Percentiles rank a stretch among this genome's conserved stretches.
These are phyloP conservation scores for Spinacia oleracea DNA, from an alignment of 179 eudicot species.

Conservation along the genomic window DNA sequence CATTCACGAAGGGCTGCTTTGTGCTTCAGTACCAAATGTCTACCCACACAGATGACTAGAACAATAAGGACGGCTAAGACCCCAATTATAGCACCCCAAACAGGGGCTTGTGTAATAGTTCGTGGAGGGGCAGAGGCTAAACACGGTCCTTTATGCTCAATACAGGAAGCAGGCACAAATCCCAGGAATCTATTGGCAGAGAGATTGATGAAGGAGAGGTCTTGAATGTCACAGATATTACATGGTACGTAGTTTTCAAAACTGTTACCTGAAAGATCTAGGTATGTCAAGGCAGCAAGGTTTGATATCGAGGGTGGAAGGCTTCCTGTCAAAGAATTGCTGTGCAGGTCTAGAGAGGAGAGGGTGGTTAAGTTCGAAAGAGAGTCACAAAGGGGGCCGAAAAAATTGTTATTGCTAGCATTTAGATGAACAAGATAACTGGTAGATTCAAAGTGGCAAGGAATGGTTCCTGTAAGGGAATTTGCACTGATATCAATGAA, in stretches of 20 bases:
- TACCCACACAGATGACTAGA: constrained; percentile 37
- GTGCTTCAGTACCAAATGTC: constrained; percentile 41
- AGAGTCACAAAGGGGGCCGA: constrained; percentile 60
- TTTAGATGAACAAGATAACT: constrained; percentile 63
- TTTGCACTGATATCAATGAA: constrained; percentile 69
- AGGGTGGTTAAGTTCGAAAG: constrained; percentile 65
- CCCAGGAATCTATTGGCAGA: constrained; percentile 63
- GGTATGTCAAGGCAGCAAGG: constrained; percentile 72
- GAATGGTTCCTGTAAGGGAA: constrained; percentile 59
- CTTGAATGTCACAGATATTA: constrained; percentile 56
- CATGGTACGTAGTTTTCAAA: constrained; percentile 61
- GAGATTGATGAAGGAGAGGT: constrained; percentile 57
- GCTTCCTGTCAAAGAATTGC: constrained; percentile 60
- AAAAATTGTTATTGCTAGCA: constrained; percentile 69
- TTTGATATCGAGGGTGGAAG: constrained; percentile 59
- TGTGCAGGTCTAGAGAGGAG: constrained; percentile 75
- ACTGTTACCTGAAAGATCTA: constrained; percentile 70
- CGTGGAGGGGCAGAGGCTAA: constrained; percentile 33
- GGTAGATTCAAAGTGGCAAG: constrained; percentile 38
- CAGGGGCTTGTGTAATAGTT: constrained; percentile 42
- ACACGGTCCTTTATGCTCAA: constrained; percentile 34
- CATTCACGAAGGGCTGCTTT: constrained; percentile 34
- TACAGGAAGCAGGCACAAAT: constrained; percentile 55
- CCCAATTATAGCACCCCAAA: constrained; percentile 51
- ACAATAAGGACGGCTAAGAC: constrained; percentile 42